Evolutionary conservation across 371 early-diverging fungal genomes (phyloP).

Genomic region (Syncephalastrum monosporum): DNA sequence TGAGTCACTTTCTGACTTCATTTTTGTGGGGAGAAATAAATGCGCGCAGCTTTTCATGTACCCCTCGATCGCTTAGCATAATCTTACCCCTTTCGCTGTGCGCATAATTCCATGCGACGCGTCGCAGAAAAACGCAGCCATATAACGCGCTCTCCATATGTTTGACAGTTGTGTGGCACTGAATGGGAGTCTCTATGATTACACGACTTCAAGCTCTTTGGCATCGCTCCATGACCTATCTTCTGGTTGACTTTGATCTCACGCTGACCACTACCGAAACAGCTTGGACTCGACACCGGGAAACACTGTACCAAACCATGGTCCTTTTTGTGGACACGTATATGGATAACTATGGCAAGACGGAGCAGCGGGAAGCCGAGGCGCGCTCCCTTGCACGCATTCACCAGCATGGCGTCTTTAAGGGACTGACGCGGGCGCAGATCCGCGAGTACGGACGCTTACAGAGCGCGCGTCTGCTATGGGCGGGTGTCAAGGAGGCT

Average conservation of each 20-base stretch:
- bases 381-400: slow-evolving; percentile 31
- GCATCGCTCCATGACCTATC: too few species aligned
- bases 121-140: too few species aligned
- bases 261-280: slow-evolving; percentile 40
- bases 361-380: slow-evolving; percentile 20
- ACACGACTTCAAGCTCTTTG: too few species aligned
- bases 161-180: too few species aligned
- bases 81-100: too few species aligned
- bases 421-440: slow-evolving; percentile 21
- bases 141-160: too few species aligned
- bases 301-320: slow-evolving; percentile 18
- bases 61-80: too few species aligned
- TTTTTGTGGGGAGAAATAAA: too few species aligned
- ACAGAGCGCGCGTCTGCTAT: slow-evolving; percentile 11
- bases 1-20: too few species aligned
- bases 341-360: slow-evolving; percentile 29
- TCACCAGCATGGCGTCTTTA: slow-evolving; percentile 24
- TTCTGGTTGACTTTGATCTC: slow-evolving; percentile 46
- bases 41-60: too few species aligned
- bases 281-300: slow-evolving; percentile 19
- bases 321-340: slow-evolving; percentile 37
- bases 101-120: too few species aligned
- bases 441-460: slow-evolving; percentile 13
- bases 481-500: slow-evolving; percentile 15
- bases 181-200: too few species aligned